These are phyloP conservation scores for Mytilinidion resinicola DNA, from an alignment of 495 filamentous ascomycete species.

Conservation along the genomic window DNA sequence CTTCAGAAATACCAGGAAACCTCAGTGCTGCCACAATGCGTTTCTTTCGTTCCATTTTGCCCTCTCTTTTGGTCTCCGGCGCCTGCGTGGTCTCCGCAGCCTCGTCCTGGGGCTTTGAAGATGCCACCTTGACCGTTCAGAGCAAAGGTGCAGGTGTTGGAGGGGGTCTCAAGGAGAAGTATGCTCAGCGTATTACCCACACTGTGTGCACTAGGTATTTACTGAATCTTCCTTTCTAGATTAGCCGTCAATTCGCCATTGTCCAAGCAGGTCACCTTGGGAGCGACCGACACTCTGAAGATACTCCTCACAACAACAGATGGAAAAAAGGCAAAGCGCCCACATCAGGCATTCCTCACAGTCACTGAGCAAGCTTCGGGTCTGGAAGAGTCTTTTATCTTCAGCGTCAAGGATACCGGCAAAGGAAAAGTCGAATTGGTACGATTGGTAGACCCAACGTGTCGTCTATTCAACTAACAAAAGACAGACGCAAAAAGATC, in stretches of 20 bases:
- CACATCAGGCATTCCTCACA: conserved; percentile 89
- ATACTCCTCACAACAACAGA: conserved; percentile 75
- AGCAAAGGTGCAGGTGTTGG: conserved; percentile 62
- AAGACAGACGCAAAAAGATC: conserved; percentile 74
- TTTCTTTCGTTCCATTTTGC: conserved; percentile 38
- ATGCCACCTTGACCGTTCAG: conserved; percentile 73
- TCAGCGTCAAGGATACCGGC: conserved; percentile 79
- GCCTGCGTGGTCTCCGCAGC: conserved; percentile 45
- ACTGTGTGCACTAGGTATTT: conserved; percentile 9
- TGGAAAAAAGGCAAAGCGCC: conserved; percentile 66
- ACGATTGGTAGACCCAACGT: conserved; percentile 31
- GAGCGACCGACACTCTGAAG: conserved; percentile 68
- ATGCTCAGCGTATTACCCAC: conserved; percentile 13
- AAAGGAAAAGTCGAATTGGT: conserved; percentile 81
- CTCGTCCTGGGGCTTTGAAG: conserved; percentile 76
- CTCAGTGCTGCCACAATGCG: conserved; percentile 14
- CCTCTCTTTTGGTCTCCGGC: conserved; percentile 34
- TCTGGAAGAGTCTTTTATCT: conserved; percentile 82
- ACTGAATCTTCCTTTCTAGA: conserved; percentile 39
- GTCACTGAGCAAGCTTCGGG: conserved; percentile 66
- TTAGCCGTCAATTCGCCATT: conserved; percentile 58
- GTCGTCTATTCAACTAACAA: background rate
- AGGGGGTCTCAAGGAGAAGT: conserved; percentile 67
- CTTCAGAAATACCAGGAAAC: background rate
- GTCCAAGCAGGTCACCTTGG: conserved; percentile 57